Evolutionary conservation across 805 yeast genomes (phyloP), one percentile per base, ranked within the genome.

Genomic region (Saccharomycopsis sp.): DNA sequence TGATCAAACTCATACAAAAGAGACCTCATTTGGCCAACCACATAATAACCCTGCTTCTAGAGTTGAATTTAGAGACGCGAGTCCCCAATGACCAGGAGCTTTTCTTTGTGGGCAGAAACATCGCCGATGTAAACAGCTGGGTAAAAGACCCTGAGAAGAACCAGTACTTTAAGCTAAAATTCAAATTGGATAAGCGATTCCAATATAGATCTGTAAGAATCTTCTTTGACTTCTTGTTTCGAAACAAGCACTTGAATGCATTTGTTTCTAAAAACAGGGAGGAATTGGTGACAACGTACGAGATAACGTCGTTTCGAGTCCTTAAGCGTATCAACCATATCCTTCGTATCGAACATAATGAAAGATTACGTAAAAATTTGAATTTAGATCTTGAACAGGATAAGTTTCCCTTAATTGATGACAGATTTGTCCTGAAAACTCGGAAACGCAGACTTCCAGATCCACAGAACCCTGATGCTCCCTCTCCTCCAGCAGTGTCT

Each of bases 221-320:
- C 23, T 54, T 60, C 34, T 54, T 60, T 52, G 63, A 60, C 47
- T 55, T 42, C 49, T 47, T 60, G 14, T 60, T 60, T 35, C 53
- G 49, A 24, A 49, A 54, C 17, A 52, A 54, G 15, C 35, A 25
- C 25, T 44, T 60, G n/a, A 56, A 55, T 34, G 34, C 55, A 17
- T 56, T 51, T 35, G 52, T 57, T 12, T 44, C 58, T 44, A 60
- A 58, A 23, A 55, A 23, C 42, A 29, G 20, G 22, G 17, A 17
- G 3, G 29, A 29, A 23, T 24, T 52, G 14, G 22, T 56, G 53
- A 50, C 35, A 15, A 55, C 58, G 3, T 20, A 25, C 34, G 61
- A 60, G 24, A 49, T 47, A 17, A 41, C 29, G 8, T 60, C 63
- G 9, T 34, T 55, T 19, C 14, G 47, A 15, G 47, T 34, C 49